Base-by-base conservation (phyloP, 2,329 filamentous ascomycete species). In the Phymatotrichopsis omnivora region DNA sequence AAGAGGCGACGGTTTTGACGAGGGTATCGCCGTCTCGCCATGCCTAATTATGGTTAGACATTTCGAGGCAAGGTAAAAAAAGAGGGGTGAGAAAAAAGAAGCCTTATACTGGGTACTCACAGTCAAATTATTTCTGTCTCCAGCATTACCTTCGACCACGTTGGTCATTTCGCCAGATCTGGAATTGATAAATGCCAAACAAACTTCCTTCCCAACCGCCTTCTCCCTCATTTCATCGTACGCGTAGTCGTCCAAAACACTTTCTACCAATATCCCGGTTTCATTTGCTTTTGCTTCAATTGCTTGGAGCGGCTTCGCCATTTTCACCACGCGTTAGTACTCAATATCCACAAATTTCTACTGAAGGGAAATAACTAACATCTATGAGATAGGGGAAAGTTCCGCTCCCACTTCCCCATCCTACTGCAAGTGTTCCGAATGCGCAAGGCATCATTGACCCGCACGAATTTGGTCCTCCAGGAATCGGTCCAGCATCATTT, bases 101-200 rank as follows among this genome's bases (percentile, higher is more conserved):
- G n/a, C n/a, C n/a, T n/a, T n/a, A n/a, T n/a, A n/a, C n/a, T n/a
- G n/a, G 17, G 27, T 11, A 38, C 77, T 80, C 0, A 78, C 67
- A 32, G 78, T 76, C 3, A 82, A 68, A 58, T 78, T 73, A 61
- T 75, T 75, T 23, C 77, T 68, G 61, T 82, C 78, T 34, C 78
- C 78, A 1, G 46, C 45, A 57, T 75, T 72, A 38, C 67, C 68
- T 48, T 78, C 76, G n/a, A 78, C 73, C 1, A 65, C 71, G 56
- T 80, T 73, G 62, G 78, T 80, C 0, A 72, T 70, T 66, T 82
- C 78, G 38, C 78, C 78, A 28, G 73, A 70, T 61, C 80, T 70
- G 2, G 76, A 67, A 30, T 78, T 81, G 57, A 78, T 72, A 58
- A 82, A 79, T 24, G 79, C 78, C 34, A 82, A 65, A 2, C 75